These are phyloP conservation scores for Penicillium sp. DNA, from an alignment of 2,329 filamentous ascomycete species.

Conservation along the genomic window DNA sequence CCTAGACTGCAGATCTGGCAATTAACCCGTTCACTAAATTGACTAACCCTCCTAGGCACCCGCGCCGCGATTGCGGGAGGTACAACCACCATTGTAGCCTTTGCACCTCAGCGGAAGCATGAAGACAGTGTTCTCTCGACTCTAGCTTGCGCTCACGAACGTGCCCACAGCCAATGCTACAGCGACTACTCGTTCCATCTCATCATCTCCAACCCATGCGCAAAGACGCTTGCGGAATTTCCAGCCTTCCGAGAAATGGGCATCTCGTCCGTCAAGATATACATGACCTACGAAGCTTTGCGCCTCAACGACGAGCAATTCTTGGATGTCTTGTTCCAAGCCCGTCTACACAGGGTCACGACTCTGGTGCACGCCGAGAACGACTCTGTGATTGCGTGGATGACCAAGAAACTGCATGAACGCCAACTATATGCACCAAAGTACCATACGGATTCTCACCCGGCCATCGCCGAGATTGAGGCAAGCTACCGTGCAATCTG, in stretches of 20 bases:
- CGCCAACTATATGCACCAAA: background rate
- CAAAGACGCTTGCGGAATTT: conserved; percentile 31
- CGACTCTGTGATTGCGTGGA: background rate
- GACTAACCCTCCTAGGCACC: background rate
- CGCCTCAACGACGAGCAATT: conserved; percentile 37
- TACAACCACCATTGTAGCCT: conserved; percentile 51
- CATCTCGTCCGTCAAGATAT: conserved; percentile 33
- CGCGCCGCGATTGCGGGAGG: conserved; percentile 47
- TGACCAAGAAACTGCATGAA: background rate
- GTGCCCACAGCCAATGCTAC: conserved; percentile 25
- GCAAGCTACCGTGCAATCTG: background rate
- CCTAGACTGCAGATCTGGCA: background rate
- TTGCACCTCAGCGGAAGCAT: conserved; percentile 39
- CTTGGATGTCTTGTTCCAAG: conserved; percentile 33
- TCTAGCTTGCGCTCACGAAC: background rate
- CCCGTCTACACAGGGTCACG: background rate
- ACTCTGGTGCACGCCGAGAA: background rate
- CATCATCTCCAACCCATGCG: conserved; percentile 29
- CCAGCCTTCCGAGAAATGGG: conserved; percentile 17
- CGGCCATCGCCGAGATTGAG: background rate
- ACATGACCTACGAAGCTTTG: conserved; percentile 41
- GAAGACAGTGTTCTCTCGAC: background rate
- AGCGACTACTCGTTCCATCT: conserved; percentile 50
- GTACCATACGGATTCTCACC: background rate
- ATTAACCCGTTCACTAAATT: too few relatives aligned